Base-by-base conservation (phyloP, 805 yeast species). In the Metschnikowia santaceciliae region DNA sequence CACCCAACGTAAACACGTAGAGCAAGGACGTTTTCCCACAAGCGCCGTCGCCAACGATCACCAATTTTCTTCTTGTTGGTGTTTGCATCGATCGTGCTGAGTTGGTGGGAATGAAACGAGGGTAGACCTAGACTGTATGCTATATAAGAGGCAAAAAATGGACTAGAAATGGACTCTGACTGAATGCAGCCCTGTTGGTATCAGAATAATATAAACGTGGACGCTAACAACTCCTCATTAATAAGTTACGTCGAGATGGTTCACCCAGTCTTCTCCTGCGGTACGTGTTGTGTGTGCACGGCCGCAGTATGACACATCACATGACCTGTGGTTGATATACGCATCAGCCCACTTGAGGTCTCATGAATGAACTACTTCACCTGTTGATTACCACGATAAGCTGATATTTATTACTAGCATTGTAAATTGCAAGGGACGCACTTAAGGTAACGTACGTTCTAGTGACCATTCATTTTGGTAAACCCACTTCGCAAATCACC, bases 1-100 rank as follows among this genome's bases (percentile, higher is more conserved):
- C 95, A 0, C 97, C 97, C 33, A 90, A 68, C 0, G 97, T 89
- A 71, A 91, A 91, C 19, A 90, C 97, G 61, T 89, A 88, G n/a
- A 90, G 73, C 36, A 90, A 72, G 1, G 96, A 90, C 0, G 97
- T 90, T 68, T 90, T 90, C 10, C 97, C 97, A 68, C 96, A 89
- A 1, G 96, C 96, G 5, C 97, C 96, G 68, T 90, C 97, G 22
- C 97, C 97, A 10, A 90, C 94, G 42, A 90, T 90, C 38, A 90
- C 96, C 22, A 90, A 72, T 64, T 90, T 90, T 60, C 96, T 55
- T 47, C 67, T 65, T 11, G 72, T 57, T 10, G 61, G 76, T 40
- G 49, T 52, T 41, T 57, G 61, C 39, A 32, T 32, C 39, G 32
- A 36, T 32, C 7, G 42, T 19, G 26, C 26, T 20, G 42, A 17